phyloP scores from a whole-genome alignment of 2,329 filamentous ascomycete species.

The Nothopassalora personata region DNA sequence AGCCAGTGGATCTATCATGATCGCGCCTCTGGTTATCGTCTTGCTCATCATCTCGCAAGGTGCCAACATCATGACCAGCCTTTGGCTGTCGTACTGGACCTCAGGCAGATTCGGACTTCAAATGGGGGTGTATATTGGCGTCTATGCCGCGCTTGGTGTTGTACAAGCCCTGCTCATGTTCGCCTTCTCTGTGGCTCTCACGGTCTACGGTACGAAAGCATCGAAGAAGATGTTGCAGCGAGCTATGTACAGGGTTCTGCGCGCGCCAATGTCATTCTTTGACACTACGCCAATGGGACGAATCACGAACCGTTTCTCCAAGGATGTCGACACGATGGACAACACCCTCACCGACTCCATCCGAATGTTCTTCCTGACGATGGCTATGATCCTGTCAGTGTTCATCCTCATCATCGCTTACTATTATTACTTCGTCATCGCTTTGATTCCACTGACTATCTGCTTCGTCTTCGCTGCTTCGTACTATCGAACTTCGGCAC shows the following conservation, averaged over 20 bases:
- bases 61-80: conserved; percentile 76
- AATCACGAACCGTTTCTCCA: conserved; percentile 93
- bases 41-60: conserved; percentile 70
- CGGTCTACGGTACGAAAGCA: conserved; percentile 72
- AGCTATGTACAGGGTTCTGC: conserved; percentile 69
- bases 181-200: conserved; percentile 69
- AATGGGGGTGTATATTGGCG: conserved; percentile 57
- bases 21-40: conserved; percentile 59
- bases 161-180: conserved; percentile 72
- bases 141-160: conserved; percentile 66
- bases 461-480: conserved; percentile 76
- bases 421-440: conserved; percentile 80
- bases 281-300: conserved; percentile 92
- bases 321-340: conserved; percentile 95
- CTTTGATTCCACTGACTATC: conserved; percentile 62
- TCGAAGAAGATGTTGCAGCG: conserved; percentile 76
- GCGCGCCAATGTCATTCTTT: conserved; percentile 81
- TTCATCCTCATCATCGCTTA: conserved; percentile 91
- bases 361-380: conserved; percentile 84
- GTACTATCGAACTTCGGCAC: conserved; percentile 86
- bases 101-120: conserved; percentile 64
- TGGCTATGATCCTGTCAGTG: conserved; percentile 75
- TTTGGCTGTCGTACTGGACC: conserved; percentile 96
- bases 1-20: conserved; percentile 66
- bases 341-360: conserved; percentile 79